These are phyloP conservation scores for Fonsecaea pedrosoi DNA, from an alignment of 2,329 filamentous ascomycete species.

Conservation along the genomic window DNA sequence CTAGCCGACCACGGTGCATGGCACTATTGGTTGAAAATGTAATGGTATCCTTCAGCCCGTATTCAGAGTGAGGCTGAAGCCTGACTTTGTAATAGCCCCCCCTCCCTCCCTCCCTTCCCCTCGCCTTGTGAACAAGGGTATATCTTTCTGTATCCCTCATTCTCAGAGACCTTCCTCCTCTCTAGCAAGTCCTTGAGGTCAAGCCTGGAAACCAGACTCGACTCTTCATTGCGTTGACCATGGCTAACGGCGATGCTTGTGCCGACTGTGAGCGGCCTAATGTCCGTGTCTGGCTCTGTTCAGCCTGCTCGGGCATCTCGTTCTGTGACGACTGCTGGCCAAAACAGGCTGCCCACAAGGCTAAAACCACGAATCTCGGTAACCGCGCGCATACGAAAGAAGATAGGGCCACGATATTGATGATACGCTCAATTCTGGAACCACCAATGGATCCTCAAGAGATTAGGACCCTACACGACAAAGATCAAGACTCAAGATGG, in stretches of 20 bases:
- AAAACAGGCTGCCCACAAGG: constrained; percentile 5
- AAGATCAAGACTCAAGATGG: constrained; percentile 50
- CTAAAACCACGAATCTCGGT: not conserved
- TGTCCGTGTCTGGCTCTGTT: constrained; percentile 1
- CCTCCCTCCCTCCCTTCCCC: not conserved
- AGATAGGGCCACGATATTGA: constrained; percentile 6
- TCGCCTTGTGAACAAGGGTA: not conserved
- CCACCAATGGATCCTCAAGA: constrained; percentile 7
- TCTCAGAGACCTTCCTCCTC: not conserved
- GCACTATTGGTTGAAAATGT: not conserved
- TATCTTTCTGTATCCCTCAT: not conserved
- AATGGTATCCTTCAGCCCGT: not conserved
- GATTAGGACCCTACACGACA: constrained; percentile 43
- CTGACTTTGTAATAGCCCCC: not conserved
- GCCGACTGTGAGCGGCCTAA: not conserved
- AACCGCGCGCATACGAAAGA: not conserved
- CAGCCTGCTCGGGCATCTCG: not conserved
- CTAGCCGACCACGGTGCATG: not conserved
- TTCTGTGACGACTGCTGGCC: constrained; percentile 2
- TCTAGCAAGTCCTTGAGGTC: not conserved
- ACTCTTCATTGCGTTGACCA: not conserved
- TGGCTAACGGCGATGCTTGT: not conserved
- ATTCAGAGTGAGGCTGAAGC: not conserved
- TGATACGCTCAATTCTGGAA: constrained; percentile 10
- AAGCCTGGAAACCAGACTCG: not conserved